Conservation (phyloP, 108 stramenopile genomes). For the Nitzschia inconspicua region DNA sequence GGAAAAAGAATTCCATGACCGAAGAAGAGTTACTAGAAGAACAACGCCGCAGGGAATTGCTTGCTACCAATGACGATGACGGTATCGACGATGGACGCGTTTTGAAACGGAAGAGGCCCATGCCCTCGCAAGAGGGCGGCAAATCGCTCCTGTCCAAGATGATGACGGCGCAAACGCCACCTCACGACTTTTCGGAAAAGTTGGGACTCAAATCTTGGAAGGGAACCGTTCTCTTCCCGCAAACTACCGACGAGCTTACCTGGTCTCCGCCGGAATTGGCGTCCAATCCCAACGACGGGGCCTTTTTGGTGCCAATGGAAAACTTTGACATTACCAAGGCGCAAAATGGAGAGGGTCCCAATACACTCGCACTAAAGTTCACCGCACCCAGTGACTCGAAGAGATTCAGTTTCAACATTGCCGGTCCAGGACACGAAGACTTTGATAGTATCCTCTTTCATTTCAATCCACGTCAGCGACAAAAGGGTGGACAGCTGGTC, state of each 20-base stretch:
- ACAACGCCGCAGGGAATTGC: slow-evolving; percentile 36
- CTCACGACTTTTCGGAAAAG: slow-evolving; percentile 78
- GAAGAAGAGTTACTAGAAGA: slow-evolving; percentile 27
- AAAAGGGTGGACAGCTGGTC: slow-evolving; percentile 72
- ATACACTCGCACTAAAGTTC: slow-evolving; percentile 87
- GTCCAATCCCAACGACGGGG: slow-evolving; percentile 56
- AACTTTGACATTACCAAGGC: slow-evolving; percentile 57
- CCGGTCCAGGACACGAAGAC: slow-evolving; percentile 52
- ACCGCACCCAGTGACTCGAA: slow-evolving; percentile 64
- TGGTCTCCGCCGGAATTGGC: slow-evolving; percentile 63
- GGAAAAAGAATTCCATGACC: slow-evolving; percentile 18
- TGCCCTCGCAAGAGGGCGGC: neutral
- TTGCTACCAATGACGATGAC: slow-evolving; percentile 32
- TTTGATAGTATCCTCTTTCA: slow-evolving; percentile 71
- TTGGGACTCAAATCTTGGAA: slow-evolving; percentile 37
- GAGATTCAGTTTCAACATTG: slow-evolving; percentile 82
- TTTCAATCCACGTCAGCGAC: slow-evolving; percentile 78
- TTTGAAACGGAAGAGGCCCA: slow-evolving; percentile 25
- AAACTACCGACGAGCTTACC: slow-evolving; percentile 4
- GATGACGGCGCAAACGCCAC: slow-evolving; percentile 50
- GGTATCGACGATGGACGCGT: too few species aligned
- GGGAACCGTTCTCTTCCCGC: slow-evolving; percentile 52
- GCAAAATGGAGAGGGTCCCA: slow-evolving; percentile 45
- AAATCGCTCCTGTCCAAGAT: slow-evolving; percentile 70
- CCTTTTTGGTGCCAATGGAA: slow-evolving; percentile 54